Base-by-base conservation (phyloP, 2,329 filamentous ascomycete genomes). In the Cryphonectria nitschkei region DNA sequence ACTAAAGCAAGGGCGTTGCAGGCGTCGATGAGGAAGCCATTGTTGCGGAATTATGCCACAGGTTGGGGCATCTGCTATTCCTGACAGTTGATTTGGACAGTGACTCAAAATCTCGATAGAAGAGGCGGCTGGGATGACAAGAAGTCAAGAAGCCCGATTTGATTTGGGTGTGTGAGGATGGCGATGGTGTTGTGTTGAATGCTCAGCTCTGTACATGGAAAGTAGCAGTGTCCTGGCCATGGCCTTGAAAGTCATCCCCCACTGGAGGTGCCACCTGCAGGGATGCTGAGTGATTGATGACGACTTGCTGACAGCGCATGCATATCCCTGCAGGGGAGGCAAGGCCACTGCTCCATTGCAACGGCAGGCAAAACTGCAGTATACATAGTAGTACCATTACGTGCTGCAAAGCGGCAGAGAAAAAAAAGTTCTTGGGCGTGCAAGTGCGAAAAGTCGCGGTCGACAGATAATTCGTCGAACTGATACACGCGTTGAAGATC, bases 11-110 rank as follows among this genome's bases (percentile, higher is more conserved):
- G 70, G 90, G 91, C 76, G 89, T 92, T 74, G 87, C 84, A 43
- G 87, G 84, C 75, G 87, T 87, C 65, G 91, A 93, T 70, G 90
- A 92, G 72, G 91, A 93, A 72, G 91, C 90, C 91, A 93, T 93
- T 74, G 29, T 68, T 32, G 50, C 34, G 19, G 39, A 32, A 46
- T 26, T 26, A 26, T 64, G 61, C n/a, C 39, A n/a, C 22, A 8
- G 19, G 39, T n/a, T 32, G 39, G 32, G 61, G 60, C 61, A 39
- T 8, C 50, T 56, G 39, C 43, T 46, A 37, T 56, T 11, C 9
- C 8, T 61, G 32, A 61, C 22, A 8, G n/a, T 43, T 32, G 52
- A 37, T 58, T 43, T 29, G 37, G n/a, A 58, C n/a, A 13, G 32
- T 37, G 13, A 37, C 43, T 58, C 19, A n/a, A 26, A 29, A 5